Percentiles rank a stretch among this genome's conserved stretches.
These are phyloP conservation scores for Mycena capillaripes DNA, from an alignment of 768 basidiomycete species.

Conservation along the genomic window DNA sequence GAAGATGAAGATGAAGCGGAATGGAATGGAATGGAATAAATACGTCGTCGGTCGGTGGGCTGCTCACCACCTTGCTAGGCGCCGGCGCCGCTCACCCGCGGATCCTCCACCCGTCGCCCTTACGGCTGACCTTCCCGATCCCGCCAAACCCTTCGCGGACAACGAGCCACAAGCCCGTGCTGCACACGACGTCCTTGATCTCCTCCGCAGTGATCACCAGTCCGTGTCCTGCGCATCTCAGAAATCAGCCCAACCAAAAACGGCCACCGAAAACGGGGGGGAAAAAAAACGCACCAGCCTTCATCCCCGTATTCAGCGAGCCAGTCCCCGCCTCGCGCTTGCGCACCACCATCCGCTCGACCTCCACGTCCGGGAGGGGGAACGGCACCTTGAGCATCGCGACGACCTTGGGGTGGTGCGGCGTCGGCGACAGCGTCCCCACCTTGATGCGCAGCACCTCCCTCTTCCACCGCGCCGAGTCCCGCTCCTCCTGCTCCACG, in stretches of 20 bases:
- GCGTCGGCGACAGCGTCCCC: slow-evolving; percentile 90
- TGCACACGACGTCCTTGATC: slow-evolving; percentile 92
- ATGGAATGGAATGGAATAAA: no score
- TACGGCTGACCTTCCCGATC: slow-evolving; percentile 82
- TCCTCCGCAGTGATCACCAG: slow-evolving; percentile 88
- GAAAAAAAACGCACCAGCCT: slow-evolving; percentile 10
- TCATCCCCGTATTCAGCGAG: slow-evolving; percentile 4
- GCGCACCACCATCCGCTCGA: slow-evolving; percentile 69
- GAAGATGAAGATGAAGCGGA: no score
- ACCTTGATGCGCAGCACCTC: slow-evolving; percentile 72
- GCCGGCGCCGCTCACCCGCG: slow-evolving; percentile 63
- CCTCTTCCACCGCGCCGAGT: slow-evolving; percentile 36
- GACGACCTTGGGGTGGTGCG: slow-evolving; percentile 96
- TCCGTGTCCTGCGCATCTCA: slow-evolving; percentile 46
- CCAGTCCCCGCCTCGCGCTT: slow-evolving; percentile 57
- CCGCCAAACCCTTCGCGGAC: slow-evolving; percentile 95
- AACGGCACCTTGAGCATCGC: slow-evolving; percentile 93
- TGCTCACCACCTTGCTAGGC: no score
- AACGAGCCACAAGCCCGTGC: slow-evolving; percentile 91
- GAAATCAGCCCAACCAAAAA: not conserved
- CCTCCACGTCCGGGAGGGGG: slow-evolving; percentile 85
- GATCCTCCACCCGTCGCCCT: slow-evolving; percentile 86
- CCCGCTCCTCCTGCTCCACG: slow-evolving; percentile 27
- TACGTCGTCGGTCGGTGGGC: no score
- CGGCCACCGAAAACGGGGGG: not conserved